These are phyloP conservation scores for Tinospora cordifolia DNA, from an alignment of 164 flowering plant species.

Conservation along the genomic window DNA sequence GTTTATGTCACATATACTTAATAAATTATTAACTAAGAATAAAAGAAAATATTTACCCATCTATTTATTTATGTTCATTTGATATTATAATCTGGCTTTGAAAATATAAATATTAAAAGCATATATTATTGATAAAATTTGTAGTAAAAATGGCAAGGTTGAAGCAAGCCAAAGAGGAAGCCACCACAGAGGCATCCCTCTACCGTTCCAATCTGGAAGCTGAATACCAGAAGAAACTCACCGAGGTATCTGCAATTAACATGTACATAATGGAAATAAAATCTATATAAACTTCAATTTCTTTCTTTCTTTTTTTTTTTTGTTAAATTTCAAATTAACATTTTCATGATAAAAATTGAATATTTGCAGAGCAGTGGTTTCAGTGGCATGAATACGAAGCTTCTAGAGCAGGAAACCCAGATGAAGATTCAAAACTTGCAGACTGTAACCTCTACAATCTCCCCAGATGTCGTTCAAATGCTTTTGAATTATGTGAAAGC, in stretches of 20 bases:
- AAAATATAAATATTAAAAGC: background rate
- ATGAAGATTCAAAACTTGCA: slow-evolving; percentile 36
- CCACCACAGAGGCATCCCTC: slow-evolving; percentile 37
- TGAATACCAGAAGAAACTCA: slow-evolving; percentile 39
- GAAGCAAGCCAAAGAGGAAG: slow-evolving; percentile 74
- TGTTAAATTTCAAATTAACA: background rate
- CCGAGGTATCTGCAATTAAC: slow-evolving; percentile 35
- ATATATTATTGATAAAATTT: background rate
- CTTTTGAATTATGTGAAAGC: slow-evolving; percentile 38
- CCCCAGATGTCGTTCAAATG: slow-evolving; percentile 36
- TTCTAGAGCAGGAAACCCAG: slow-evolving; percentile 55
- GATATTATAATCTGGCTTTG: background rate
- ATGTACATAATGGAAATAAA: background rate
- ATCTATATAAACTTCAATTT: background rate
- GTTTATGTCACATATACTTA: no score
- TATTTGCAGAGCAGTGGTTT: slow-evolving; percentile 35
- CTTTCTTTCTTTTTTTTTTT: no score
- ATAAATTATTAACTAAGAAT: no score
- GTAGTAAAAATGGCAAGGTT: slow-evolving; percentile 44
- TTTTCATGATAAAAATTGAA: background rate
- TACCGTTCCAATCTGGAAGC: slow-evolving; percentile 46
- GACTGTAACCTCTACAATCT: slow-evolving; percentile 22
- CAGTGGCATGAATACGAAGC: slow-evolving; percentile 36
- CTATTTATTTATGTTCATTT: no score
- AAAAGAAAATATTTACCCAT: no score